Evolutionary conservation across 2,329 filamentous ascomycete species (phyloP), one percentile per base, ranked within the genome.

Genomic region (Trichophyton verrucosum): DNA sequence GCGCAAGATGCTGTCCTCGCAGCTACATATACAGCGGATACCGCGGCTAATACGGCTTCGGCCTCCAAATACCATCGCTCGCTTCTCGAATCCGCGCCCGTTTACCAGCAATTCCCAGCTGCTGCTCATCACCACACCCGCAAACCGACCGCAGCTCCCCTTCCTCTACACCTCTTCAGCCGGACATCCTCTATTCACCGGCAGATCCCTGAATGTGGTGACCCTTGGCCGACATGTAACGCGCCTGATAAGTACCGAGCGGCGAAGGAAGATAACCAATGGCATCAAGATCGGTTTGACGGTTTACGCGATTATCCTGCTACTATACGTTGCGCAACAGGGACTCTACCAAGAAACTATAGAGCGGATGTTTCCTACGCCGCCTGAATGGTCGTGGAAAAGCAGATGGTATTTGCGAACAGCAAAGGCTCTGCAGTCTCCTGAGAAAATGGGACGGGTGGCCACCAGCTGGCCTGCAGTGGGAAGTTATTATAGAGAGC

Each of bases 341-440:
- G 86, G 86, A 15, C 70, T 90, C 40, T 80, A 87, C 69, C 86
- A 91, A 68, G 89, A 95, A 73, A 77, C 80, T 63, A 78, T 89
- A 51, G 91, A 96, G 75, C 81, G 86, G 56, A 78, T 82, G 59
- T 89, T 86, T 70, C 91, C 91, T 0, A 91, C 89, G 0, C 91
- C 92, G 0, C 81, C 82, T 27, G 91, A 95, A 71, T 96, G 91
- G 90, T 77, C 77, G 0, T 87, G 85, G 72, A 75, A 83, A 65
- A 89, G 87, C 53, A 80, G 90, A 24, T 82, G 87, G 74, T 78
- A 80, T 44, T 80, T 88, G 64, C 82, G 89, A 46, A 81, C 82
- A 58, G 87, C 87, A 3, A 78, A 80, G 66, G 81, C 81, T 60
- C 79, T 81, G 58, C 81, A 82, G 64, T 78, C 84, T 49, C 78